phyloP scores from a whole-genome alignment of 2,329 filamentous ascomycete species.

The Plenodomus lindquistii region DNA sequence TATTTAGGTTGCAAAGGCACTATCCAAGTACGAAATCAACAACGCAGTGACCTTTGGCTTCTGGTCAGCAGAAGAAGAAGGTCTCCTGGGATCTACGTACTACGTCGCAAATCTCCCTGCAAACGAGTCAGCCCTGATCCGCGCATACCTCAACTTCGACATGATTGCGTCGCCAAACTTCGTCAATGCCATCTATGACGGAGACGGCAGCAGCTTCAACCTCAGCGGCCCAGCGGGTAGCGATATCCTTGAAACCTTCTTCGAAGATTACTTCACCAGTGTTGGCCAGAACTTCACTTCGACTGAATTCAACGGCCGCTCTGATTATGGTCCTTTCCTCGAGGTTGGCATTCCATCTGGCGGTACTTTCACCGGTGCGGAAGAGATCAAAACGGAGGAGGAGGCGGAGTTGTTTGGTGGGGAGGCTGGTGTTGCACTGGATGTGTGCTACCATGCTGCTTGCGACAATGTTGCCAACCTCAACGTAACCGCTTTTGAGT shows the following conservation, averaged over 20 bases:
- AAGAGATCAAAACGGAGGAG: conserved; percentile 43
- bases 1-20: conserved; percentile 43
- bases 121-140: conserved; percentile 38
- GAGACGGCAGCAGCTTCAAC: conserved; percentile 40
- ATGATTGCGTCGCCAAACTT: conserved; percentile 48
- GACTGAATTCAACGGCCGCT: conserved; percentile 44
- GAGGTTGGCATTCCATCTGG: conserved; percentile 41
- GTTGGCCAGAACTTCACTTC: conserved; percentile 34
- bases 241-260: conserved; percentile 37
- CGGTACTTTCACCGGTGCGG: conserved; percentile 45
- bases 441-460: conserved; percentile 40
- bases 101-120: conserved; percentile 34
- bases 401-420: conserved; percentile 43
- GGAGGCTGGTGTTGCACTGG: conserved; percentile 27
- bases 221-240: conserved; percentile 36
- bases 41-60: conserved; percentile 47
- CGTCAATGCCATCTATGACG: conserved; percentile 43
- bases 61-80: conserved; percentile 46
- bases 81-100: conserved; percentile 41
- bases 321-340: conserved; percentile 45
- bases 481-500: conserved; percentile 26
- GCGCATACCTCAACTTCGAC: conserved; percentile 50
- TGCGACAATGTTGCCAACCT: conserved; percentile 41
- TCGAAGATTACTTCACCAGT: conserved; percentile 36
- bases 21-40: conserved; percentile 43